Percentiles rank a stretch among this genome's conserved stretches.
Conservation (phyloP, 208 protist species). For the Trypanosoma avium region DNA sequence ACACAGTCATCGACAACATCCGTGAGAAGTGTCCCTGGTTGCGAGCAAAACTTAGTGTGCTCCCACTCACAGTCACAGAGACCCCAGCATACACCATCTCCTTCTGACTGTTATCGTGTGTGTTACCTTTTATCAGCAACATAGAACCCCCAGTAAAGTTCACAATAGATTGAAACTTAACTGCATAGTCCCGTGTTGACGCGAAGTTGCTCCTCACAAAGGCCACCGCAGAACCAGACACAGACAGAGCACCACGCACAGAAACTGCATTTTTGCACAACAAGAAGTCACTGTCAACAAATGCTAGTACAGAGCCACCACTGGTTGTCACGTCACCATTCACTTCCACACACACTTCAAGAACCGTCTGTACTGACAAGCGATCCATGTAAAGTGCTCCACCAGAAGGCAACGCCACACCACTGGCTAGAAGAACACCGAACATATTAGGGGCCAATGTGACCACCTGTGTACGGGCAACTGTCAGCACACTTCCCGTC, state of each 20-base stretch:
- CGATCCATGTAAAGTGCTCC: slow-evolving; percentile 12
- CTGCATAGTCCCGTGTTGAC: not conserved
- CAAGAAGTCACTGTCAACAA: slow-evolving; percentile 12
- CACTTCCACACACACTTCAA: slow-evolving; percentile 1
- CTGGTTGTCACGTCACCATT: slow-evolving; percentile 4
- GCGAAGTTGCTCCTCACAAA: slow-evolving; percentile 11
- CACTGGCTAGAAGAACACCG: slow-evolving; percentile 5
- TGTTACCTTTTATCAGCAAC: slow-evolving; percentile 14
- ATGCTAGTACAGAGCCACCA: slow-evolving; percentile 11
- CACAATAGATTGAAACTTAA: slow-evolving; percentile 2
- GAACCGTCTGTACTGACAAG: slow-evolving; percentile 1
- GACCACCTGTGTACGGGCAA: slow-evolving; percentile 12
- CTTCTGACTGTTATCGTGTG: slow-evolving; percentile 1
- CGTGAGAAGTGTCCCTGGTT: not conserved
- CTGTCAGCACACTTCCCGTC: slow-evolving; percentile 9
- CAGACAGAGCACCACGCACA: not conserved
- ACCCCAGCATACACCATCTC: slow-evolving; percentile 6
- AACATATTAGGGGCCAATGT: not conserved
- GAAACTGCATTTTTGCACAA: slow-evolving; percentile 21
- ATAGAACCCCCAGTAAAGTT: not conserved
- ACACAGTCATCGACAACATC: slow-evolving; percentile 4
- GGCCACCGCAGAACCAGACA: not conserved
- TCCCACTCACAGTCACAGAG: not conserved
- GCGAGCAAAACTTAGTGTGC: slow-evolving; percentile 21
- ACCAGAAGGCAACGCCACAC: not conserved